Conservation (phyloP, 345 rosid genomes). For the Camelina neglecta region DNA sequence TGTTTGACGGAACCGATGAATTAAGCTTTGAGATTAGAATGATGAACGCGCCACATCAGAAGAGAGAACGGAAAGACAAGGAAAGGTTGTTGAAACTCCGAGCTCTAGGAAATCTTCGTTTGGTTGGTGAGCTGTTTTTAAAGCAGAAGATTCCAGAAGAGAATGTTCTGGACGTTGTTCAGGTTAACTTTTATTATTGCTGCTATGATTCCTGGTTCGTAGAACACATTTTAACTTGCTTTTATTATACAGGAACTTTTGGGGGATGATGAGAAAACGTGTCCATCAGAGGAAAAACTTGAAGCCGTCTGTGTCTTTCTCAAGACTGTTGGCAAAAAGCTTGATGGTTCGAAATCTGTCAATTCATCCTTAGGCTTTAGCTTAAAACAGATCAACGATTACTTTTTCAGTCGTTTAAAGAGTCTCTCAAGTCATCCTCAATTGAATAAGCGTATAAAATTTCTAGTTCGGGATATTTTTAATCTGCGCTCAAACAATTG, state of each 20-base stretch:
- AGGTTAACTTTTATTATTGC: too few species aligned
- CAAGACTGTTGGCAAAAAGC: slow-evolving; percentile 63
- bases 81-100: too few species aligned
- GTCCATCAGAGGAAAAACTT: slow-evolving; percentile 75
- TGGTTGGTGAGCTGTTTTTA: too few species aligned
- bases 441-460: slow-evolving; percentile 54
- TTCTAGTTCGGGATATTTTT: slow-evolving; percentile 61
- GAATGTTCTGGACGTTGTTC: too few species aligned
- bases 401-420: slow-evolving; percentile 55
- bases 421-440: slow-evolving; percentile 52
- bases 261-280: slow-evolving; percentile 52
- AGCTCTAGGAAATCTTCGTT: too few species aligned
- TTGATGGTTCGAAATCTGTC: slow-evolving; percentile 32
- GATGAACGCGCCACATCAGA: too few species aligned
- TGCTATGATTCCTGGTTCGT: too few species aligned
- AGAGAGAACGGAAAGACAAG: too few species aligned
- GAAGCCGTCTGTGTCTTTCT: slow-evolving; percentile 73
- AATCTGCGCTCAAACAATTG: slow-evolving; percentile 48
- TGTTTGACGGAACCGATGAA: too few species aligned
- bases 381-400: slow-evolving; percentile 42
- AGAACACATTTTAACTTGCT: neutral
- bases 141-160: too few species aligned
- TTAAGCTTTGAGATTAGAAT: too few species aligned
- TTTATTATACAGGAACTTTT: slow-evolving; percentile 59
- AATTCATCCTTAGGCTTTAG: too few species aligned